phyloP scores from a whole-genome alignment of 2,329 filamentous ascomycete species.

The Trichoderma brevicompactum region DNA sequence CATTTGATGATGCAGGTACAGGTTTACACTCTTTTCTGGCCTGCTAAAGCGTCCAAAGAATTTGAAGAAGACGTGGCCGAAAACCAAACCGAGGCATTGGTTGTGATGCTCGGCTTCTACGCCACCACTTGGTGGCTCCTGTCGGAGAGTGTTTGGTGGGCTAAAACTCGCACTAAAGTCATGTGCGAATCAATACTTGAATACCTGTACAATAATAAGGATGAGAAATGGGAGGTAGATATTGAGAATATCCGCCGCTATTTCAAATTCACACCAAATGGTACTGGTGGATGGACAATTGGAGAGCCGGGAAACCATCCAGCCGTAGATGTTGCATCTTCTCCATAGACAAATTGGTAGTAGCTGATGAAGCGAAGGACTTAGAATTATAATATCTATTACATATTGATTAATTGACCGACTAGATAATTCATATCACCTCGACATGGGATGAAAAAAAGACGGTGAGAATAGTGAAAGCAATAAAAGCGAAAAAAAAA shows the following conservation, averaged over 20 bases:
- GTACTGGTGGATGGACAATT: conserved; percentile 2
- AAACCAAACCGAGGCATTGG: conserved; percentile 11
- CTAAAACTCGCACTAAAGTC: conserved; percentile 2
- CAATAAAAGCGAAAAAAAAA: conserved; percentile 5
- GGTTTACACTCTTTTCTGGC: conserved; percentile 24
- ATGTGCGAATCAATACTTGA: conserved; percentile 25
- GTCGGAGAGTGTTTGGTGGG: conserved; percentile 20
- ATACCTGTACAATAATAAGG: conserved; percentile 2
- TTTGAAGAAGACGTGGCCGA: conserved; percentile 17
- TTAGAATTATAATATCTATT: no score
- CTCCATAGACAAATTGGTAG: not conserved
- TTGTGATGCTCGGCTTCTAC: conserved; percentile 27
- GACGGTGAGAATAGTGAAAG: not conserved
- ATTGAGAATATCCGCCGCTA: conserved; percentile 9
- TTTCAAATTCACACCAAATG: conserved; percentile 6
- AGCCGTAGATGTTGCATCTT: no score
- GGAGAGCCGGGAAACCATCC: not conserved
- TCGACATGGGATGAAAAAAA: no score
- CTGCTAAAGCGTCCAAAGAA: conserved; percentile 21
- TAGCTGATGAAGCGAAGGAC: not conserved
- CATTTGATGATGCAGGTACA: conserved; percentile 17
- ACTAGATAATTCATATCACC: no score
- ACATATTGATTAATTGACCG: no score
- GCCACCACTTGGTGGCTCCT: conserved; percentile 27
- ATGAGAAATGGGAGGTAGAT: conserved; percentile 2